Percentiles rank a stretch among this genome's conserved stretches.
These are phyloP conservation scores for Suillus luteus DNA, from an alignment of 768 basidiomycete genomes.

Conservation along the genomic window DNA sequence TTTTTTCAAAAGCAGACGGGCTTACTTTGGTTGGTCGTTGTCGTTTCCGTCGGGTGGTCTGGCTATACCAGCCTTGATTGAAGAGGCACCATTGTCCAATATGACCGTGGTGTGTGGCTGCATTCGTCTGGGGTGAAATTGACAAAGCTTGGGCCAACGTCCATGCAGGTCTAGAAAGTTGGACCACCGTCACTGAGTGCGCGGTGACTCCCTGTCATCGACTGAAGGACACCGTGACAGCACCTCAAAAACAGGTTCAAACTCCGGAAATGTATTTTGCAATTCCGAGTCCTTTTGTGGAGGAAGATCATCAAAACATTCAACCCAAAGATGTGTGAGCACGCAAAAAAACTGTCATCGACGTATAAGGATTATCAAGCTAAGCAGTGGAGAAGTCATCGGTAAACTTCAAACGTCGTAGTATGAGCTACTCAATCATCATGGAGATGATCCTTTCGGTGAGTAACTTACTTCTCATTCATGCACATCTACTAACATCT, in stretches of 20 bases:
- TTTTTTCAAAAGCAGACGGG: neutral
- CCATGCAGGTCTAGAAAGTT: too few relatives aligned
- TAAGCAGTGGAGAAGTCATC: too few relatives aligned
- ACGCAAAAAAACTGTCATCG: neutral
- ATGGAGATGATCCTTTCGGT: too few relatives aligned
- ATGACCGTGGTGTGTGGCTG: slow-evolving; percentile 48
- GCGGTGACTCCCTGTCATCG: neutral
- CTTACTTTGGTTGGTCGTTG: slow-evolving; percentile 28
- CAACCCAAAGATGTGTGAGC: neutral
- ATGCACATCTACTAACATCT: too few relatives aligned
- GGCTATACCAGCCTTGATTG: slow-evolving; percentile 73
- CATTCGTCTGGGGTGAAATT: neutral
- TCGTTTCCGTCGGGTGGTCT: slow-evolving; percentile 31
- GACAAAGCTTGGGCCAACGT: neutral
- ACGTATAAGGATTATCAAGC: neutral
- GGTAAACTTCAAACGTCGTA: too few relatives aligned
- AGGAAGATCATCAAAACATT: neutral
- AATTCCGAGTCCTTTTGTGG: too few relatives aligned
- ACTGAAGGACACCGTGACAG: too few relatives aligned
- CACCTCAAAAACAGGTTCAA: too few relatives aligned
- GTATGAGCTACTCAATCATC: too few relatives aligned
- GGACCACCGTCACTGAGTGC: neutral
- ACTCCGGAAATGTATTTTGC: too few relatives aligned
- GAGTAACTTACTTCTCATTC: too few relatives aligned
- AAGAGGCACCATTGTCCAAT: slow-evolving; percentile 86